phyloP scores from a whole-genome alignment of 352 stramenopile species.

The Phytopythium ostracodes region DNA sequence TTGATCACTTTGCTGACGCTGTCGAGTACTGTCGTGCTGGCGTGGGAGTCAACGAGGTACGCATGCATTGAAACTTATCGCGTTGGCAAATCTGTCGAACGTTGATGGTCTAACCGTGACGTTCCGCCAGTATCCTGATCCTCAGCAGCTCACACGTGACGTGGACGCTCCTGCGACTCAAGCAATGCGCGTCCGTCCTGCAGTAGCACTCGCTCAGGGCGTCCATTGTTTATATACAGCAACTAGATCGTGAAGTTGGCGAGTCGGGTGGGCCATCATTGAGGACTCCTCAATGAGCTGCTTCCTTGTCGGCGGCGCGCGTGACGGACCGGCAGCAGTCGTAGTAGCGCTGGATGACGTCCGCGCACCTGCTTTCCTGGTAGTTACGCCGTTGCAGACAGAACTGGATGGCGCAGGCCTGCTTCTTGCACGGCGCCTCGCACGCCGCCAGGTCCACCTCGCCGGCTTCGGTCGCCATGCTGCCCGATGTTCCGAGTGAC shows the following conservation, averaged over 20 bases:
- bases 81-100: not conserved
- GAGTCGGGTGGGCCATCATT: conserved; percentile 11
- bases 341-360: conserved; percentile 65
- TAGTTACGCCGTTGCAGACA: conserved; percentile 73
- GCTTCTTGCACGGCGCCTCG: conserved; percentile 60
- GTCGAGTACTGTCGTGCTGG: conserved; percentile 19
- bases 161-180: conserved; percentile 23
- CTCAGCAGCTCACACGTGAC: conserved; percentile 46
- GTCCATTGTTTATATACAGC: not conserved
- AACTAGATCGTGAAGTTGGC: not conserved
- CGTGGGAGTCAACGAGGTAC: conserved; percentile 45
- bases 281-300: too few species aligned
- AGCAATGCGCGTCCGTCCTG: not conserved
- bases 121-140: conserved; percentile 25
- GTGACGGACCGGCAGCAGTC: conserved; percentile 61
- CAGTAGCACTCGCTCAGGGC: not conserved
- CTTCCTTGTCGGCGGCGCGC: conserved; percentile 9
- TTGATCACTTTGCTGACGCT: conserved; percentile 24
- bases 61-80: not conserved
- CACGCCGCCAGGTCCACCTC: conserved; percentile 34
- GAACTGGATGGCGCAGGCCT: conserved; percentile 79
- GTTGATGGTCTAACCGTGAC: not conserved
- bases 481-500: not conserved
- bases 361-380: conserved; percentile 63
- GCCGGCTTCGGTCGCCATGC: conserved; percentile 11